Conservation (phyloP, 73 alveolate genomes). For the Paramecium sonneborni region DNA sequence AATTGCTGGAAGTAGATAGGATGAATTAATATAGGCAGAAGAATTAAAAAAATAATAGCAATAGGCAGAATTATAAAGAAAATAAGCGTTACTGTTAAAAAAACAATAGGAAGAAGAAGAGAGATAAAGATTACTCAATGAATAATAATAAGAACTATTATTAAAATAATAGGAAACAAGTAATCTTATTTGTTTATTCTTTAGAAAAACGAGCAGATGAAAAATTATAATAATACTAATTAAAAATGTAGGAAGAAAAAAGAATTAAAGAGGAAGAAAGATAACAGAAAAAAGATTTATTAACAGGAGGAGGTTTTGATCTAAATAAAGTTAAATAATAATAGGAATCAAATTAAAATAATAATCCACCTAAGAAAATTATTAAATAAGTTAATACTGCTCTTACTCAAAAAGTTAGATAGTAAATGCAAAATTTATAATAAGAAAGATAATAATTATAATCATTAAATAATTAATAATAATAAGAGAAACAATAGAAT, state of each 20-base stretch:
- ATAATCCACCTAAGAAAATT: not conserved
- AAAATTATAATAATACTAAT: not conserved
- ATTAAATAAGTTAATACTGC: not conserved
- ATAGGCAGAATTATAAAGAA: not conserved
- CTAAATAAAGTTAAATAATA: conserved; percentile 1
- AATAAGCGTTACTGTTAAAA: not conserved
- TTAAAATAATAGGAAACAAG: conserved; percentile 2
- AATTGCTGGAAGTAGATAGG: not conserved
- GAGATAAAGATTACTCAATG: not conserved
- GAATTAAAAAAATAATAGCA: not conserved
- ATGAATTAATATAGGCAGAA: not conserved
- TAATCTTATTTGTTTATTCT: not conserved
- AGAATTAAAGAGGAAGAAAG: conserved; percentile 35
- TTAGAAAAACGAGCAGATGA: conserved; percentile 53
- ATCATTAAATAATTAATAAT: not conserved
- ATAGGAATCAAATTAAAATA: not conserved
- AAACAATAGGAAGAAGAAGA: conserved; percentile 25
- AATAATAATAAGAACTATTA: not conserved
- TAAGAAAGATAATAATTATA: not conserved
- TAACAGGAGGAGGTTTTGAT: conserved; percentile 60
- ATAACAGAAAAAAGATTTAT: not conserved
- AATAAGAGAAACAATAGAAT: not conserved
- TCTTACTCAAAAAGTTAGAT: not conserved
- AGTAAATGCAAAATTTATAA: not conserved
- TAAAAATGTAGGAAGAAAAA: not conserved